Conservation (phyloP, 768 basidiomycete genomes). For the Omphalotus guepiniiformis region DNA sequence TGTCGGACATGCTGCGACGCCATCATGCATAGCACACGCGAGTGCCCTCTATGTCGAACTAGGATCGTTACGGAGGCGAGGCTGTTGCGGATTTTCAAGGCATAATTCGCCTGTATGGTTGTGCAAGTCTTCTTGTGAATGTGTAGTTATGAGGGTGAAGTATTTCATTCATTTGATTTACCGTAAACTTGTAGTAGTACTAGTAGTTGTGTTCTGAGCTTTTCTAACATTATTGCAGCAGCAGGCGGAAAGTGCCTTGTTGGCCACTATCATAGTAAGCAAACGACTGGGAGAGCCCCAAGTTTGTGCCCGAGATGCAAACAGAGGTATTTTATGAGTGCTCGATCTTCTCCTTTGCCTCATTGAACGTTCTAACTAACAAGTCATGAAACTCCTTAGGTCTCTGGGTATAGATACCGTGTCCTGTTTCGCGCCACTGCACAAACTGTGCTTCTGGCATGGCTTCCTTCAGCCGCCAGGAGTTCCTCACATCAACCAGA, state of each 20-base stretch:
- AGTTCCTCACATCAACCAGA: slow-evolving; percentile 50
- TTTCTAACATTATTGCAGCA: too few species aligned
- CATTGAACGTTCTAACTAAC: slow-evolving; percentile 51
- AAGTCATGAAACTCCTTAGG: slow-evolving; percentile 48
- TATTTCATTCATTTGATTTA: too few species aligned
- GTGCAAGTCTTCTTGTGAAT: too few species aligned
- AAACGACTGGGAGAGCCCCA: too few species aligned
- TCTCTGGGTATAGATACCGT: slow-evolving; percentile 53
- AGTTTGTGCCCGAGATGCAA: too few species aligned
- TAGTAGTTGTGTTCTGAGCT: too few species aligned
- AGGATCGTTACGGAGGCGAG: slow-evolving; percentile 81
- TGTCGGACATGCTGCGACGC: slow-evolving; percentile 76
- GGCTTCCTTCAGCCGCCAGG: slow-evolving; percentile 41
- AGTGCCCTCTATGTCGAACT: slow-evolving; percentile 89
- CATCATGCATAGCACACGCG: slow-evolving; percentile 72
- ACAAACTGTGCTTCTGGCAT: slow-evolving; percentile 62
- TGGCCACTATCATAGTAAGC: too few species aligned
- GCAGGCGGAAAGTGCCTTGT: too few species aligned
- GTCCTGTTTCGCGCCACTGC: slow-evolving; percentile 61
- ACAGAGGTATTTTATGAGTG: too few species aligned
- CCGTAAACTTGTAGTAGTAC: too few species aligned
- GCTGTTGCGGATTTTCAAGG: slow-evolving; percentile 71
- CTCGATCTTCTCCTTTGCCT: slow-evolving; percentile 38
- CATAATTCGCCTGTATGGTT: too few species aligned
- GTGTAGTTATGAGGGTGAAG: too few species aligned